Percentiles rank a stretch among this genome's conserved stretches.
Evolutionary conservation across 176 grass and related monocot species (phyloP).

Genomic region (Triticum dicoccoides): DNA sequence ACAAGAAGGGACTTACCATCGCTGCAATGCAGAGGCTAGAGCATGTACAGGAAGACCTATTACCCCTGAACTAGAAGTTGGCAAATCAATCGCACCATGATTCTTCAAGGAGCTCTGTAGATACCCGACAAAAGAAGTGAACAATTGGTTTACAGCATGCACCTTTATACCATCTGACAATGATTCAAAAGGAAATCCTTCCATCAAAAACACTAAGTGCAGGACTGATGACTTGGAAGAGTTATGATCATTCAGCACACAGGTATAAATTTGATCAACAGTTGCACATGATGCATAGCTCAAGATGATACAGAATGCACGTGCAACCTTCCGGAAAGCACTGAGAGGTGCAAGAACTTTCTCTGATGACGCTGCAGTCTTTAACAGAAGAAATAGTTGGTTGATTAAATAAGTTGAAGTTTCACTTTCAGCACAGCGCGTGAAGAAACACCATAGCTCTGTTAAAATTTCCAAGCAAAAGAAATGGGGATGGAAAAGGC

Average conservation of each 20-base stretch:
- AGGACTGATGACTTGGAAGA: conserved; percentile 44
- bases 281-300: conserved; percentile 57
- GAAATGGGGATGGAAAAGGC: conserved; percentile 79
- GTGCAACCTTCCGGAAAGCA: conserved; percentile 57
- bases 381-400: conserved; percentile 52
- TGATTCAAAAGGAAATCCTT: conserved; percentile 82
- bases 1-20: conserved; percentile 48
- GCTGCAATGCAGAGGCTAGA: conserved; percentile 73
- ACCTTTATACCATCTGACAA: conserved; percentile 58
- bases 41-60: conserved; percentile 72
- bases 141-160: conserved; percentile 58
- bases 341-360: conserved; percentile 45
- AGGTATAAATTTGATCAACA: conserved; percentile 65
- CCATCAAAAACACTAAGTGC: conserved; percentile 65
- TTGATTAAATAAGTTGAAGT: conserved; percentile 49
- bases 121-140: conserved; percentile 57
- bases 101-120: conserved; percentile 59
- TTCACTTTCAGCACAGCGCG: conserved; percentile 61
- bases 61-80: conserved; percentile 21
- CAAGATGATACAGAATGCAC: conserved; percentile 54
- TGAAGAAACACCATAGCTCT: conserved; percentile 81
- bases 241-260: conserved; percentile 43
- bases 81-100: conserved; percentile 29
- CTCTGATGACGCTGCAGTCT: conserved; percentile 55
- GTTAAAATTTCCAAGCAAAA: conserved; percentile 76